Base-by-base conservation (phyloP, 2,329 filamentous ascomycete genomes). In the Ascochyta clinopodiicola region DNA sequence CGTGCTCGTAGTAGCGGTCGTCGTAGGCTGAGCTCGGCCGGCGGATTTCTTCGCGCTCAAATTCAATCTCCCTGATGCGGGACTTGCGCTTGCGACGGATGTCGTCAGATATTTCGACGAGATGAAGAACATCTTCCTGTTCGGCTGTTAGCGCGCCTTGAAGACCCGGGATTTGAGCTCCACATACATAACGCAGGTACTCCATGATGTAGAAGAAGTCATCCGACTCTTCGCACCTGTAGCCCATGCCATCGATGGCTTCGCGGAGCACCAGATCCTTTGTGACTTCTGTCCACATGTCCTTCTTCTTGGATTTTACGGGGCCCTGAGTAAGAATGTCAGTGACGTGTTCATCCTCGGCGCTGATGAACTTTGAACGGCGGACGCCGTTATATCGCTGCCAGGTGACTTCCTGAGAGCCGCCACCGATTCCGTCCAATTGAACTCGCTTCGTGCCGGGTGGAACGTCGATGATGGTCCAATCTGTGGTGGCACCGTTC, bases 201-300 rank as follows among this genome's bases (percentile, higher is more conserved):
- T 94, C 87, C 81, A 96, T 94, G 40, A 98, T 86, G 75, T 97
- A 98, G 77, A 90, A 98, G 77, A 92, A 96, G 59, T 84, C 86
- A 49, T 92, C 89, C 0, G 91, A 95, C 81, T 98, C 93, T 73
- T 97, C 92, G 70, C 88, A 98, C 57, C 91, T 87, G 75, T 96
- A 98, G 2, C 91, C 91, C 70, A 88, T 79, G 67, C 89, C 82
- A 64, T 96, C 88, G 61, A 98, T 90, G 17, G 95, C 95, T 72
- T 97, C 92, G 47, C 89, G 87, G 55, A 88, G 82, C 15, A 98
- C 91, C 32, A 98, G 78, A 64, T 96, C 93, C 78, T 96, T 96
- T 40, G 94, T 96, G 66, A 99, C 92, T 77, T 98, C 95, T 0
- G 95, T 99, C 94, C 94, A 98, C 80, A 96, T 90, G 57, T 81